A percentile compares a stretch with the other conserved stretches of the same genome.
phyloP scores from a whole-genome alignment of 78 protist genomes.

The Dictyostelium citrinum region DNA sequence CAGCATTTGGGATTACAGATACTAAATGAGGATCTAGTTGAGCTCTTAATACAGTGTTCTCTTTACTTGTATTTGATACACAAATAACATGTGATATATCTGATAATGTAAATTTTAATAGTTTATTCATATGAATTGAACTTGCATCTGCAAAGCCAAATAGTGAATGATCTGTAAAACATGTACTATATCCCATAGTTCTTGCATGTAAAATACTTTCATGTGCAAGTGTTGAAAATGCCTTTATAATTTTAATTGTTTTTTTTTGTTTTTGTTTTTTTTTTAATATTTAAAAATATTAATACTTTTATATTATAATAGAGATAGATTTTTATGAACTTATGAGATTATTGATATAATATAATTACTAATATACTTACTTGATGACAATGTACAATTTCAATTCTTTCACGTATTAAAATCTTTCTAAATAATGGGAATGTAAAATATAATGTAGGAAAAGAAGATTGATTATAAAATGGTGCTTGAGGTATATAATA shows the following conservation, averaged over 20 bases:
- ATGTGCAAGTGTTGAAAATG: slow-evolving; percentile 93
- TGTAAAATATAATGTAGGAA: slow-evolving; percentile 88
- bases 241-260: too few relatives aligned
- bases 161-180: slow-evolving; percentile 98
- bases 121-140: slow-evolving; percentile 90
- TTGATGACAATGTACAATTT: slow-evolving; percentile 97
- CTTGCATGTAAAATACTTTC: slow-evolving; percentile 93
- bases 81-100: slow-evolving; percentile 94
- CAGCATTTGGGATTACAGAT: slow-evolving; percentile 98
- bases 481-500: slow-evolving; percentile 90
- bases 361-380: too few relatives aligned
- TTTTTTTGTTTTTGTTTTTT: too few relatives aligned
- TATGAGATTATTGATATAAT: too few relatives aligned
- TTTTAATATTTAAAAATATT: too few relatives aligned
- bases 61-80: slow-evolving; percentile 95
- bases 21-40: slow-evolving; percentile 87
- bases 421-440: slow-evolving; percentile 91
- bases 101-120: slow-evolving; percentile 86
- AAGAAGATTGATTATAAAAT: slow-evolving; percentile 57
- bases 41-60: slow-evolving; percentile 95
- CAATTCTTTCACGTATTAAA: slow-evolving; percentile 90
- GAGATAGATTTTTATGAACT: too few relatives aligned
- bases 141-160: slow-evolving; percentile 94
- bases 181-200: slow-evolving; percentile 86
- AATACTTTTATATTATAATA: too few relatives aligned